phyloP scores from a whole-genome alignment of 2,329 filamentous ascomycete species.

The Clarireedia monteithiana region DNA sequence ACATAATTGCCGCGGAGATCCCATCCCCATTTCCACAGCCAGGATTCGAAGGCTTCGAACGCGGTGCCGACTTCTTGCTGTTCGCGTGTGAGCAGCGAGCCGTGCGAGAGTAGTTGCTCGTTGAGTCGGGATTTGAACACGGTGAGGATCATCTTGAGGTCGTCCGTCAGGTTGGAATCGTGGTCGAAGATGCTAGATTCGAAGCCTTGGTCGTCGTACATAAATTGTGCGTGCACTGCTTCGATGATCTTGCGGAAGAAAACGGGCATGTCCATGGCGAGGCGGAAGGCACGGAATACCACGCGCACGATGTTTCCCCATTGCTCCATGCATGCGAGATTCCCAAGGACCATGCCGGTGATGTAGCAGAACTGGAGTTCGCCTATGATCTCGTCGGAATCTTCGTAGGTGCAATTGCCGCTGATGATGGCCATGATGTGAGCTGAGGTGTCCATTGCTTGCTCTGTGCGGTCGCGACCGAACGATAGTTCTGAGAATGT shows the following conservation, averaged over 20 bases:
- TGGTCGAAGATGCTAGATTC: slow-evolving; percentile 35
- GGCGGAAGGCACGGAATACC: slow-evolving; percentile 41
- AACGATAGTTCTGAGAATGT: slow-evolving; percentile 33
- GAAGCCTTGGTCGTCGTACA: slow-evolving; percentile 43
- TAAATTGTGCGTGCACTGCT: slow-evolving; percentile 46
- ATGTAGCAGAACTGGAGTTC: slow-evolving; percentile 55
- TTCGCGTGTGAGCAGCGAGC: slow-evolving; percentile 30
- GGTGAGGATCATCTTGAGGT: slow-evolving; percentile 41
- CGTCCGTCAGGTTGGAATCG: slow-evolving; percentile 23
- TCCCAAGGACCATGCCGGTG: slow-evolving; percentile 49
- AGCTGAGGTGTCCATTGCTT: slow-evolving; percentile 41
- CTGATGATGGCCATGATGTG: slow-evolving; percentile 39
- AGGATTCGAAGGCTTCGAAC: slow-evolving; percentile 42
- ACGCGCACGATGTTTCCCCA: slow-evolving; percentile 51
- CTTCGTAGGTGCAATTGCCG: slow-evolving; percentile 26
- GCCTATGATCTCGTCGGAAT: slow-evolving; percentile 41
- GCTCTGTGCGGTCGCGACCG: slow-evolving; percentile 33
- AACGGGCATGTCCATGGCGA: slow-evolving; percentile 36
- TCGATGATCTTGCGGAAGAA: slow-evolving; percentile 42
- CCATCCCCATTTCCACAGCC: slow-evolving; percentile 44
- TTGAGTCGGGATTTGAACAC: slow-evolving; percentile 48
- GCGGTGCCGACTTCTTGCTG: slow-evolving; percentile 39
- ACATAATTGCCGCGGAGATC: slow-evolving; percentile 45
- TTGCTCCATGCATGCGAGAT: slow-evolving; percentile 51
- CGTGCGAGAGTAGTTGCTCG: slow-evolving; percentile 36